phyloP scores from a whole-genome alignment of 2,329 filamentous ascomycete genomes.

The Metarhizium album region DNA sequence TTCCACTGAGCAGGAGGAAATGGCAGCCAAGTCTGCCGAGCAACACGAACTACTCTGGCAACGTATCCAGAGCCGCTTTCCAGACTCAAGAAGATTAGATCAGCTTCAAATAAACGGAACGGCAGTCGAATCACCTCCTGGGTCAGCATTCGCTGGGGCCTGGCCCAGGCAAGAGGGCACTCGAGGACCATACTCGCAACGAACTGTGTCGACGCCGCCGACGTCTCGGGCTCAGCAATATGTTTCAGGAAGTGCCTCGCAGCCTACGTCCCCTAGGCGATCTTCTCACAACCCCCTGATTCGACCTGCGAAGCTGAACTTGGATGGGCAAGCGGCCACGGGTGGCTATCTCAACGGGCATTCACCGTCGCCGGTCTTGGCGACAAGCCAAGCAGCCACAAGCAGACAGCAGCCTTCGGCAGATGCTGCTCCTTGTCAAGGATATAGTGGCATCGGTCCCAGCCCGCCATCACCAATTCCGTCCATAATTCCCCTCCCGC shows the following conservation, averaged over 20 bases:
- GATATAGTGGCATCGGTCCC: constrained; percentile 13
- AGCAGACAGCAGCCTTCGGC: constrained; percentile 9
- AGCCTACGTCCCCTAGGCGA: constrained; percentile 28
- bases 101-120: constrained; percentile 15
- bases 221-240: constrained; percentile 27
- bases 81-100: background rate
- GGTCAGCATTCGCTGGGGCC: background rate
- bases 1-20: constrained; percentile 21
- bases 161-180: constrained; percentile 13
- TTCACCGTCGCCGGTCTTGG: constrained; percentile 13
- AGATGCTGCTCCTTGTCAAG: constrained; percentile 8
- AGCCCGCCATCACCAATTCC: constrained; percentile 38
- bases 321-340: constrained; percentile 24
- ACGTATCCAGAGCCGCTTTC: background rate
- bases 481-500: constrained; percentile 48
- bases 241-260: constrained; percentile 13
- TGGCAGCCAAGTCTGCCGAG: constrained; percentile 16
- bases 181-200: constrained; percentile 23
- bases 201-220: constrained; percentile 43
- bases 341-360: constrained; percentile 6
- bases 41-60: constrained; percentile 14
- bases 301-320: constrained; percentile 33
- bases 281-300: constrained; percentile 38
- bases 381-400: constrained; percentile 14
- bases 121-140: constrained; percentile 14